Base-by-base conservation (phyloP, 2,329 filamentous ascomycete species). In the Emericellopsis atlantica region DNA sequence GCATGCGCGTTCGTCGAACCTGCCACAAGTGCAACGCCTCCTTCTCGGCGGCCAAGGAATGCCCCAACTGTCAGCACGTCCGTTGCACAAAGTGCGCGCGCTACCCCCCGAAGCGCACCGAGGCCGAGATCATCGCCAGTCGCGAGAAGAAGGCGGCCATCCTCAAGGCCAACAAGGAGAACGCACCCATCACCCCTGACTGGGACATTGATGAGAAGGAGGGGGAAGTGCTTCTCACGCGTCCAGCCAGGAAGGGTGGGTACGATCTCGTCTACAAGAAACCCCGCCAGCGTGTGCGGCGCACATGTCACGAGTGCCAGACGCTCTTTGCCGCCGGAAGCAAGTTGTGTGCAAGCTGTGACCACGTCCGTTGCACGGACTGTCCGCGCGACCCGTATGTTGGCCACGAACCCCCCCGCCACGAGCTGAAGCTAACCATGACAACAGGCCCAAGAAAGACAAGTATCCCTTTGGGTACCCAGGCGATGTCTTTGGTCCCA, bases 61-160 rank as follows among this genome's bases (percentile, higher is more conserved):
- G 89, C 61, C 60, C 71, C 48, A 76, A 75, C 49, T 95, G 89
- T 65, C 72, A 83, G 50, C 89, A 95, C 62, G 67, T 69, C 37
- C 77, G 85, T 49, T 95, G 89, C 73, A 82, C 76, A 54, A 79
- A 83, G 53, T 95, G 89, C 58, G 75, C 78, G 23, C 78, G 85
- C 42, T 76, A 82, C 51, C 88, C 88, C 29, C 67, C 74, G 40
- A 79, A 79, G 63, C 77, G 74, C 49, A 70, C 65, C 51, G 71
- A 76, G 48, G 67, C 66, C 46, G 68, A 76, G 53, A 65, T 66
- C 49, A 59, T 69, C 44, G 69, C 68, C 49, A 70, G 66, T 54
- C 68, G 72, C 40, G 67, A 70, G 54, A 65, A 59, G 50, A 66
- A 68, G 47, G 67, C 69, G 15, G 65, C 63, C 21, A 55, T 69